Evolutionary conservation across 768 basidiomycete species (phyloP), one percentile per base, ranked within the genome.

Genomic region (Russula griseocarnosa): DNA sequence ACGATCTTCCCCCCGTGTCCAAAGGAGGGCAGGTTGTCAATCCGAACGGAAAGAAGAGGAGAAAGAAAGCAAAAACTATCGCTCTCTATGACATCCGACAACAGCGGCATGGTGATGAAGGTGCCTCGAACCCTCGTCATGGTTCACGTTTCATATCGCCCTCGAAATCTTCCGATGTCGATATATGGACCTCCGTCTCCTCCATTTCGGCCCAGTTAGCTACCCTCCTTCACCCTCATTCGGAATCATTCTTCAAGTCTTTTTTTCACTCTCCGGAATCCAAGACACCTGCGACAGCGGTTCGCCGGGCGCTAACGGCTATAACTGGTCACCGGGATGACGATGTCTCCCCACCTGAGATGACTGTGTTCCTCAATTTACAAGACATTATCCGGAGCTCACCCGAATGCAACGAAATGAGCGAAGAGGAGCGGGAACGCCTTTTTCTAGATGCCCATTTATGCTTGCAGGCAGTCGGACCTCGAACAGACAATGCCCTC

Each of bases 161-260:
- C 6, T 60, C 70, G 32, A 59, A 54, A 9, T 42, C 65, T 2
- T 71, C 76, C 16, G 69, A 74, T 18, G 75, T 79, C 32, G 88
- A 90, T 71, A 84, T 86, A 20, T 92, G 91, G 91, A 86, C 85
- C 0, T 84, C 85, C 63, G 74, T 92, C 20, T 79, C 82, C 3
- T 92, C 90, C 1, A 72, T 92, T 14, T 86, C 91, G 2, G 77
- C 83, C 1, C 82, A 86, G 56, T 75, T 92, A 16, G 78, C 88
- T 0, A 76, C 79, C 2, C 79, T 90, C 46, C 76, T 92, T 28
- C 83, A 85, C 10, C 75, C 84, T 3, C 77, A 84, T 61, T 72
- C 80, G 0, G 67, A 83, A 0, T 77, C 84, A 1, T 82, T 81
- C 63, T 92, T 92, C 74, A 80, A 78, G 61, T 87, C 88, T 2